Evolutionary conservation across 2,329 filamentous ascomycete species (phyloP), one percentile per base, ranked within the genome.

Genomic region (Penicillium sp.): DNA sequence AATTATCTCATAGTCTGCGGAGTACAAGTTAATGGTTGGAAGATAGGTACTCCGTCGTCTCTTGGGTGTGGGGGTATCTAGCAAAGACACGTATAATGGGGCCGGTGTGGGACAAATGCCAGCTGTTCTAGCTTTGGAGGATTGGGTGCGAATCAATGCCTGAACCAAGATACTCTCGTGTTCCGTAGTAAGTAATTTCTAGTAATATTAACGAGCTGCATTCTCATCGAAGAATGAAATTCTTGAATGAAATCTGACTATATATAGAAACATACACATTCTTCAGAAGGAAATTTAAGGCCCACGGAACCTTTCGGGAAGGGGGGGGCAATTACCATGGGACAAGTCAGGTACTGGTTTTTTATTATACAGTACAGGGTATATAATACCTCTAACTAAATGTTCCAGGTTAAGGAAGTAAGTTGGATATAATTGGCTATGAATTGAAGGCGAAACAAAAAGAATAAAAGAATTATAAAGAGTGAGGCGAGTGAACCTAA

Each of bases 81-180:
- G 38, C 45, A 50, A 49, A 43, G 56, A 60, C 59, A 61, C 59
- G 59, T 46, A 60, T 50, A 50, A 58, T 58, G 59, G 59, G 52
- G 53, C 59, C 37, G 25, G 31, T 53, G 58, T 56, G 58, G 58
- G 41, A 60, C 58, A 41, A 42, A 17, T 51, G 40, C 48, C 48
- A 50, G 38, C 37, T 26, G 48, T 43, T 50, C 17, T 26, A 25
- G 11, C 10, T 33, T 50, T 14, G 14, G 26, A n/a, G 12, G 16
- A 49, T 53, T 48, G 43, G 43, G 43, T 53, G 51, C 11, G 44
- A 41, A 53, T 47, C 28, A 42, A 49, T 42, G 51, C 44, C 51
- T 49, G 44, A 53, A 53, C 17, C 11, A 12, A 33, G 25, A 12
- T n/a, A 33, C 48, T 33, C 16, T 22, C 4, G 28, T 45, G 30